Conservation (phyloP, 495 filamentous ascomycete genomes). For the Talaromyces trachyspermus region DNA sequence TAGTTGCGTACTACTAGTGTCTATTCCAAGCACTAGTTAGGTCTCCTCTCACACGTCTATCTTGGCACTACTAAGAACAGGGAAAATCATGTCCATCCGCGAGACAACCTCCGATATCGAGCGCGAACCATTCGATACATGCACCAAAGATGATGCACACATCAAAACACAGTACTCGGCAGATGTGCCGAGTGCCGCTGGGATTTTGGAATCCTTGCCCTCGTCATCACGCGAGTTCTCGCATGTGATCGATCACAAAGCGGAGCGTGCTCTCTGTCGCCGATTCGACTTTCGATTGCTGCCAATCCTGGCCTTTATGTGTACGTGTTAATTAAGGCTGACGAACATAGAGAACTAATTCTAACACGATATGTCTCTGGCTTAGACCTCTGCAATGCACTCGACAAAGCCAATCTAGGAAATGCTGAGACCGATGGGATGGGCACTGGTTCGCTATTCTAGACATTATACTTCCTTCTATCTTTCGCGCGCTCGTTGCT, state of each 20-base stretch:
- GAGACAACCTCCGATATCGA: slow-evolving; percentile 2
- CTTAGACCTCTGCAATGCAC: slow-evolving; percentile 49
- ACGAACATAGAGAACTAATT: too few species aligned
- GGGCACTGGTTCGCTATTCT: slow-evolving; percentile 28
- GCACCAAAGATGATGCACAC: too few species aligned
- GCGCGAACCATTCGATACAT: slow-evolving; percentile 1
- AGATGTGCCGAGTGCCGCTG: not conserved
- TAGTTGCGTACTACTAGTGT: too few species aligned
- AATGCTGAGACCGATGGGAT: slow-evolving; percentile 64
- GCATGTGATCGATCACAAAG: slow-evolving; percentile 35
- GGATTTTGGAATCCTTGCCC: slow-evolving; percentile 6
- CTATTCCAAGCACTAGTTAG: not conserved
- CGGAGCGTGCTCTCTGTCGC: slow-evolving; percentile 55
- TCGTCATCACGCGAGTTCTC: too few species aligned
- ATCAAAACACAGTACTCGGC: too few species aligned
- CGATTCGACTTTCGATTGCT: slow-evolving; percentile 57
- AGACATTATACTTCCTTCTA: not conserved
- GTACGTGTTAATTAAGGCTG: slow-evolving; percentile 19
- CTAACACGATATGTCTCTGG: too few species aligned
- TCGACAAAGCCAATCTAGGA: slow-evolving; percentile 63
- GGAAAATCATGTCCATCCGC: slow-evolving; percentile 1
- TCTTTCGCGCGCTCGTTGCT: not conserved
- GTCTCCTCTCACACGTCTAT: too few species aligned
- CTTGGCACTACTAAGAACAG: too few species aligned
- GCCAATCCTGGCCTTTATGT: slow-evolving; percentile 59